These are phyloP conservation scores for Pisolithus sp. DNA, from an alignment of 768 basidiomycete species.

Conservation along the genomic window DNA sequence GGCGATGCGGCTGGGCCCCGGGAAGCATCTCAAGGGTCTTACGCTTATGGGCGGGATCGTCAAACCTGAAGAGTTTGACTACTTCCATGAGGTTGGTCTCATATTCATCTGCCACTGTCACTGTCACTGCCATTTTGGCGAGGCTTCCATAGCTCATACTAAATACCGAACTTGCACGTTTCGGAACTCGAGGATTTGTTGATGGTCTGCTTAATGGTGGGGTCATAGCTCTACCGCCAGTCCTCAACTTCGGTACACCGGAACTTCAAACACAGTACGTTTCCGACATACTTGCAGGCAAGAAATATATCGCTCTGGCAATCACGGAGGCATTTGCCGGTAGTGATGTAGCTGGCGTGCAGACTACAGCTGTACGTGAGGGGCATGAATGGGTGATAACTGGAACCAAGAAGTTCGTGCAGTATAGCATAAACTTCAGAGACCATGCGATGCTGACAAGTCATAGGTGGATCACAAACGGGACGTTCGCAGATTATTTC, in stretches of 20 bases:
- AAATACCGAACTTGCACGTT: conserved; percentile 75
- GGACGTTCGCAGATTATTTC: conserved; percentile 80
- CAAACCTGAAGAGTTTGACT: conserved; percentile 82
- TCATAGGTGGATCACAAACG: conserved; percentile 84
- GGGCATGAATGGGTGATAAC: conserved; percentile 85
- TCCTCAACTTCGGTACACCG: conserved; percentile 81
- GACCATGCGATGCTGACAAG: neutral
- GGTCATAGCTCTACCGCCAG: conserved; percentile 85
- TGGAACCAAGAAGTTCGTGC: conserved; percentile 82
- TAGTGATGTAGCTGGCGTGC: conserved; percentile 77
- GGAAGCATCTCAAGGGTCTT: conserved; percentile 77
- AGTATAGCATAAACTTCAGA: neutral
- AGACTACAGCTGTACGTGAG: conserved; percentile 79
- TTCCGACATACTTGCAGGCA: conserved; percentile 66
- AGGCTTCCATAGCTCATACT: conserved; percentile 52
- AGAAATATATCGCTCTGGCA: conserved; percentile 83
- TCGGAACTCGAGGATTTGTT: conserved; percentile 80
- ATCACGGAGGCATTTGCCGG: conserved; percentile 94
- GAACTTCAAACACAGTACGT: conserved; percentile 67
- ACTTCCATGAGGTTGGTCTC: conserved; percentile 78
- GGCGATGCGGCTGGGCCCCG: conserved; percentile 88
- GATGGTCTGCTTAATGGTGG: conserved; percentile 79
- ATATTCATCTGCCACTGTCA: neutral
- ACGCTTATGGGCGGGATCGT: conserved; percentile 70
- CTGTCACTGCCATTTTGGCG: neutral